phyloP scores from a whole-genome alignment of 106 monocot genomes.

The Dioscorea dumetorum region DNA sequence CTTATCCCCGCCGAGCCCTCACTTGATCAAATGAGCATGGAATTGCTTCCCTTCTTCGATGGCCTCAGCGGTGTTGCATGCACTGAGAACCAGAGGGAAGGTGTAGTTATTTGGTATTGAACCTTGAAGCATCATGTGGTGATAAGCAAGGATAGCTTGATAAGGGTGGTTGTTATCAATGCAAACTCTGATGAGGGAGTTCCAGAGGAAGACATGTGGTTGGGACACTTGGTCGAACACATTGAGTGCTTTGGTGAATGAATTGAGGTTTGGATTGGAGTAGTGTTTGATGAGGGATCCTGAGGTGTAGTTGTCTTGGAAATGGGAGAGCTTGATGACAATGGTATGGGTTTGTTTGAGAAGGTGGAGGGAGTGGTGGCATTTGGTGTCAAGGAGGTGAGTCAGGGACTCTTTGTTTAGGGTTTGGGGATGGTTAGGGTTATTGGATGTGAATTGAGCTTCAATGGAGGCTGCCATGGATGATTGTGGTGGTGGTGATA shows the following conservation, averaged over 20 bases:
- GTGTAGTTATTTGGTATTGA: slow-evolving; percentile 12
- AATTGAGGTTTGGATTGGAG: neutral
- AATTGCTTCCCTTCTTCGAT: slow-evolving; percentile 2
- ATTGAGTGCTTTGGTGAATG: neutral
- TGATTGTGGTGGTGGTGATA: too few species aligned
- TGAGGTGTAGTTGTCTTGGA: slow-evolving; percentile 9
- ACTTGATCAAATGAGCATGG: slow-evolving; percentile 10
- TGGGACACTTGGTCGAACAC: slow-evolving; percentile 21
- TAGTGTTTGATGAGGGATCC: slow-evolving; percentile 13
- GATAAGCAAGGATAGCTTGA: neutral
- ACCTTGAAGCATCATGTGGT: slow-evolving; percentile 5
- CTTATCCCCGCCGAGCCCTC: neutral
- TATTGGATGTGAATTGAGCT: neutral
- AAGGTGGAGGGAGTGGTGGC: slow-evolving; percentile 4
- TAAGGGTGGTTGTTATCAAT: neutral
- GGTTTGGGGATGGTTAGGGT: neutral
- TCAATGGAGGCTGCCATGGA: neutral
- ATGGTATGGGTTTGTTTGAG: slow-evolving; percentile 14
- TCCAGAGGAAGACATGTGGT: slow-evolving; percentile 15
- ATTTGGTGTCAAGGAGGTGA: neutral
- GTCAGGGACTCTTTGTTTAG: neutral
- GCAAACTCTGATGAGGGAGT: slow-evolving; percentile 6
- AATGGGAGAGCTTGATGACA: slow-evolving; percentile 5
- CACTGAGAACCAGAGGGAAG: slow-evolving; percentile 13
- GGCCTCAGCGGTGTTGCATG: neutral